A percentile compares a stretch with the other conserved stretches of the same genome.
Conservation (phyloP, 2,329 filamentous ascomycete species). For the Aureobasidium sp. region DNA sequence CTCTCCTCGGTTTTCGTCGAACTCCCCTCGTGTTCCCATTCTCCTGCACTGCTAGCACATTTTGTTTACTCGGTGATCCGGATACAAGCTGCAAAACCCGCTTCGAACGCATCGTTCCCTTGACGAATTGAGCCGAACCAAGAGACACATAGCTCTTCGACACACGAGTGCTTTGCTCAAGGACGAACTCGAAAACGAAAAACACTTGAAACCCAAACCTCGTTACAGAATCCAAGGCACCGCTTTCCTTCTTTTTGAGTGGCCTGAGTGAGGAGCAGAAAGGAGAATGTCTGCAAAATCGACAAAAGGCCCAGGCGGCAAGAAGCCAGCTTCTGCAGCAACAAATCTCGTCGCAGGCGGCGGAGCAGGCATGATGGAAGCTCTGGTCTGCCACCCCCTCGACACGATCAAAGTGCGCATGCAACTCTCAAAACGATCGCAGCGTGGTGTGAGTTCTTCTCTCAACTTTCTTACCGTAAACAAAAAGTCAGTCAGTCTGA, state of each 20-base stretch:
- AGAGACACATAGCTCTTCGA: background rate
- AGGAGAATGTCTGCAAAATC: slow-evolving; percentile 54
- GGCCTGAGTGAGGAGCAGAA: background rate
- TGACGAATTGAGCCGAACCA: background rate
- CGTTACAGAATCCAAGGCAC: background rate
- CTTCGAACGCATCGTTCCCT: background rate
- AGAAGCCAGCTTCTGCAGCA: slow-evolving; percentile 75
- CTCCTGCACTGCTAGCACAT: background rate
- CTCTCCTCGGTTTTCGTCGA: background rate
- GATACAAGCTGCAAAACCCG: background rate
- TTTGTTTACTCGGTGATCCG: background rate
- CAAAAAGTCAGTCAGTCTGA: background rate
- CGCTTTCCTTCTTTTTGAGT: too few relatives aligned
- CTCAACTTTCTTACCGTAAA: background rate
- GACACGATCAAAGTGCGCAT: slow-evolving; percentile 99
- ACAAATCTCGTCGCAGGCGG: slow-evolving; percentile 93
- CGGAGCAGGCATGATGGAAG: slow-evolving; percentile 99
- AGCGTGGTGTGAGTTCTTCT: slow-evolving; percentile 59
- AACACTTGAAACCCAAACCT: background rate
- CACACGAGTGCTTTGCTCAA: background rate
- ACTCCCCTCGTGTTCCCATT: background rate
- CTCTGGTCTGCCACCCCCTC: slow-evolving; percentile 83
- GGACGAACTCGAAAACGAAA: background rate
- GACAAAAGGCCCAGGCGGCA: slow-evolving; percentile 52
- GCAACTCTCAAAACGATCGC: slow-evolving; percentile 86